Percentiles rank a stretch among this genome's conserved stretches.
Evolutionary conservation across 1,139 yeast species (phyloP).

Genomic region (Suhomyces anneliseae): DNA sequence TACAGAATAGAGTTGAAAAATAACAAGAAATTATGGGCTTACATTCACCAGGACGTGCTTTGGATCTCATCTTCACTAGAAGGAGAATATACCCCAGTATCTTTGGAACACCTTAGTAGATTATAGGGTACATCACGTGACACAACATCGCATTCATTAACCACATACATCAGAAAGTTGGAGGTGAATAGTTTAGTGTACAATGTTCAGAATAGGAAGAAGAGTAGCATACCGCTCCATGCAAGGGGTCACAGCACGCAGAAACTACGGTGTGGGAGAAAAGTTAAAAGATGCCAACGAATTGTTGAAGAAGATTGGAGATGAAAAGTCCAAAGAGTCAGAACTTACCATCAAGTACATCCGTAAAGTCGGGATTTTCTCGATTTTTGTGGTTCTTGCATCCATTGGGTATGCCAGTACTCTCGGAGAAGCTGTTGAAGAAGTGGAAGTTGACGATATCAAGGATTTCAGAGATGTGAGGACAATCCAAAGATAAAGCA

Average conservation of each 20-base stretch:
- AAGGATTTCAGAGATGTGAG: constrained; percentile 15
- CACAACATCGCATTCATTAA: too few relatives aligned
- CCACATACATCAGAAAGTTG: background rate
- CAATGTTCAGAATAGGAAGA: background rate
- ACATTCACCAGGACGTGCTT: constrained; percentile 36
- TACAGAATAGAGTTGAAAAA: constrained; percentile 16
- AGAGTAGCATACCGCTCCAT: background rate
- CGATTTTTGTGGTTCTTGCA: constrained; percentile 35
- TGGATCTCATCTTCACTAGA: constrained; percentile 21
- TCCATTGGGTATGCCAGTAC: constrained; percentile 38
- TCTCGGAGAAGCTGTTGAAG: constrained; percentile 12
- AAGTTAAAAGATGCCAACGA: constrained; percentile 22
- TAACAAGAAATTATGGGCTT: constrained; percentile 19
- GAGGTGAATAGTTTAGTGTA: background rate
- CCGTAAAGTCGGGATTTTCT: constrained; percentile 35
- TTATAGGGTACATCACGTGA: background rate
- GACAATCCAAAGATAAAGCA: constrained; percentile 5
- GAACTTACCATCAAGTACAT: constrained; percentile 30
- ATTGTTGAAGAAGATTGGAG: constrained; percentile 31
- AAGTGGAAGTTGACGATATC: constrained; percentile 14
- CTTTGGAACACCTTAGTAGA: constrained; percentile 16
- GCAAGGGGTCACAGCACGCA: background rate
- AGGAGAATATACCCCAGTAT: constrained; percentile 23
- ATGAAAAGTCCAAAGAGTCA: constrained; percentile 36
- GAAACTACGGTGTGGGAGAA: constrained; percentile 13